These are phyloP conservation scores for Phytophthora citrophthora DNA, from an alignment of 352 stramenopile species.

Conservation along the genomic window DNA sequence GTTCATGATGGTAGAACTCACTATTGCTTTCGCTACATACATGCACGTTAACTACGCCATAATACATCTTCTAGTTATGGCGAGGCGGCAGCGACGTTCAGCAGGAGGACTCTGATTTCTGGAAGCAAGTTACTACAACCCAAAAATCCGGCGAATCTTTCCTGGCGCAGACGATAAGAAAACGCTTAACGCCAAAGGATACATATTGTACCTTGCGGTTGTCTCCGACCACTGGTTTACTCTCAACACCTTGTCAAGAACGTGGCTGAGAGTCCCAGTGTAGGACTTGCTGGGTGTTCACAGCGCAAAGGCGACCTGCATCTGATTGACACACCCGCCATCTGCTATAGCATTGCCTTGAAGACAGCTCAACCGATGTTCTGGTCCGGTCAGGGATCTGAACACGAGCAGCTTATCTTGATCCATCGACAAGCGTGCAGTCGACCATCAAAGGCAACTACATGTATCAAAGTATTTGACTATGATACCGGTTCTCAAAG, in stretches of 20 bases:
- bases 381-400: slow-evolving; percentile 11
- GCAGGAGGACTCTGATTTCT: slow-evolving; percentile 10
- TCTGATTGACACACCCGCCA: slow-evolving; percentile 12
- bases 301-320: slow-evolving; percentile 3
- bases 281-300: background rate
- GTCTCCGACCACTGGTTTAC: background rate
- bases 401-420: background rate
- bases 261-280: too few species aligned
- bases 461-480: too few species aligned
- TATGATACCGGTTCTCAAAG: too few species aligned
- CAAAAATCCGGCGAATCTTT: slow-evolving; percentile 28
- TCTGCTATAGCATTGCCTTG: slow-evolving; percentile 1
- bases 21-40: background rate
- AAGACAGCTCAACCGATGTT: slow-evolving; percentile 13
- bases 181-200: background rate
- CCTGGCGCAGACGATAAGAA: slow-evolving; percentile 3
- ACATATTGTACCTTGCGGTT: too few species aligned
- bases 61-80: background rate
- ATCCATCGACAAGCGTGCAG: background rate
- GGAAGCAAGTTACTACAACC: slow-evolving; percentile 9
- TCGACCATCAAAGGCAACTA: background rate
- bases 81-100: background rate
- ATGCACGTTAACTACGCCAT: too few species aligned
- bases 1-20: slow-evolving; percentile 2
- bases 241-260: too few species aligned